A percentile compares a stretch with the other conserved stretches of the same genome.
These are phyloP conservation scores for Vaccinium darrowii DNA, from an alignment of 148 eudicot species.

Conservation along the genomic window DNA sequence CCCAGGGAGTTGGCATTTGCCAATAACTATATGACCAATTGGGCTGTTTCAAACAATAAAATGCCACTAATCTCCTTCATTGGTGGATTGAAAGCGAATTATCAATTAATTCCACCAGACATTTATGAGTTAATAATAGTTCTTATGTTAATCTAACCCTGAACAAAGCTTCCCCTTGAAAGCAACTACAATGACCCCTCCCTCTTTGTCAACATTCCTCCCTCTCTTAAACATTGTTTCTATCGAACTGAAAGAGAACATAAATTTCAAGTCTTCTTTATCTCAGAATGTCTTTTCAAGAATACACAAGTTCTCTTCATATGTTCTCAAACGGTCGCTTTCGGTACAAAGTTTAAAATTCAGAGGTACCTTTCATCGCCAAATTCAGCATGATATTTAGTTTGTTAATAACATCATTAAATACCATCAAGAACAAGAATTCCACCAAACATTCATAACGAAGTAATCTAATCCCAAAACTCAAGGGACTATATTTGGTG, in stretches of 20 bases:
- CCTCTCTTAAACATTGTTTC: too few relatives aligned
- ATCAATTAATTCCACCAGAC: background rate
- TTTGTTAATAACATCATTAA: background rate
- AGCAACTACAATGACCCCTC: background rate
- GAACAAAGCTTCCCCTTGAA: background rate
- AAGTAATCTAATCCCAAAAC: too few relatives aligned
- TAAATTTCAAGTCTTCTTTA: too few relatives aligned
- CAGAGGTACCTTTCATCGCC: background rate
- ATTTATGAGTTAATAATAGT: background rate
- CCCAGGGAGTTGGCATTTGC: too few relatives aligned
- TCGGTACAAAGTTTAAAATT: slow-evolving; percentile 1
- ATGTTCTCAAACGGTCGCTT: background rate
- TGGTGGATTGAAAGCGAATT: background rate
- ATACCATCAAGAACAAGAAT: background rate
- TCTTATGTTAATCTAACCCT: background rate
- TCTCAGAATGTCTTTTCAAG: too few relatives aligned
- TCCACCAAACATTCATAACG: too few relatives aligned
- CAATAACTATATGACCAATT: background rate
- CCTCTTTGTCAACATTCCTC: too few relatives aligned
- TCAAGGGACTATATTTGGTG: background rate
- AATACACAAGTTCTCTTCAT: background rate
- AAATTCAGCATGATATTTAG: background rate
- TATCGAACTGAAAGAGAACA: too few relatives aligned
- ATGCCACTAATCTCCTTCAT: background rate
- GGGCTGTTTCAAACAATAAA: background rate